phyloP scores from a whole-genome alignment of 257 asterid genomes.

The Scutellaria baicalensis region DNA sequence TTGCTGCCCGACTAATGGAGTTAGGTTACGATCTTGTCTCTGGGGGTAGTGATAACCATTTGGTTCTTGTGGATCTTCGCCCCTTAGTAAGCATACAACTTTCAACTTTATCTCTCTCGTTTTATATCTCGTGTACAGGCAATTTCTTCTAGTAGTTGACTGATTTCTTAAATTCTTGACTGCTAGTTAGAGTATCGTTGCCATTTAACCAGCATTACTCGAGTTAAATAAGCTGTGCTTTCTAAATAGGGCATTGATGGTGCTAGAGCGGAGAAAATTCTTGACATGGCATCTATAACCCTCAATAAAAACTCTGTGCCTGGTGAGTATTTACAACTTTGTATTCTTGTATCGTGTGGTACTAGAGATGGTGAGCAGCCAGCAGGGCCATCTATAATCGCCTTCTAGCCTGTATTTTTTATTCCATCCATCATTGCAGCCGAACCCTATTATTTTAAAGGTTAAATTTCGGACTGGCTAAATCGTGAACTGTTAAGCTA shows the following conservation, averaged over 20 bases:
- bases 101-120: neutral
- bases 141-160: neutral
- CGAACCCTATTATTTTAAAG: too few relatives aligned
- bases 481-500: too few relatives aligned
- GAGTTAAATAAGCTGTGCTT: neutral
- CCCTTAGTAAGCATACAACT: slow-evolving; percentile 53
- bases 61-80: slow-evolving; percentile 94
- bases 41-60: slow-evolving; percentile 96
- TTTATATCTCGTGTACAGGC: neutral
- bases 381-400: too few relatives aligned
- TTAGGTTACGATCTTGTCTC: slow-evolving; percentile 86
- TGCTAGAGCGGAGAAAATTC: slow-evolving; percentile 91
- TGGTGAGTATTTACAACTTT: slow-evolving; percentile 36
- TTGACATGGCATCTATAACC: slow-evolving; percentile 91
- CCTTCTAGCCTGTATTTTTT: too few relatives aligned
- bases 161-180: neutral
- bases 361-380: neutral
- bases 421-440: too few relatives aligned
- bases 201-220: neutral
- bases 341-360: neutral
- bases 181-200: neutral
- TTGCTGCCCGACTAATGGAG: slow-evolving; percentile 62
- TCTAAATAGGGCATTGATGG: slow-evolving; percentile 74
- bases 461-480: too few relatives aligned
- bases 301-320: slow-evolving; percentile 95